Base-by-base conservation (phyloP, 768 basidiomycete species). In the Russula lepida region DNA sequence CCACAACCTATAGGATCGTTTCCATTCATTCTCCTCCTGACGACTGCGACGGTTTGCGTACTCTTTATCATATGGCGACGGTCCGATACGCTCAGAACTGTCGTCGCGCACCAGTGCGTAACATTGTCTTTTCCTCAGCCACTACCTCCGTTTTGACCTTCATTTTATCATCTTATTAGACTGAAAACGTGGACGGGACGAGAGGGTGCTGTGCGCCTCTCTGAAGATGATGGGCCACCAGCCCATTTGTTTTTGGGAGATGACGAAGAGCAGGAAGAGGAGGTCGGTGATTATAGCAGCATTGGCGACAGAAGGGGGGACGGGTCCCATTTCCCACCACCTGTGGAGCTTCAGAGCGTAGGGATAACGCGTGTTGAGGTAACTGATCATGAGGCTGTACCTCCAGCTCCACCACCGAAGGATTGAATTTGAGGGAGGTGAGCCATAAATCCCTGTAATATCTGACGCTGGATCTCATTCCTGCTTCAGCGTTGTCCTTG, bases 201-300 rank as follows among this genome's bases (percentile, higher is more conserved):
- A 17, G 81, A 83, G 62, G 85, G 85, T 8, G 75, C 70, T 6
- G 84, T 87, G 57, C 78, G 85, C 11, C 75, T 87, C 33, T 85
- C 84, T 54, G 79, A 81, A 68, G 85, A 87, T 64, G 84, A 86
- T 54, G 83, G 84, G 0, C 85, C 85, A 11, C 77, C 84, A 27
- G 79, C 84, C n/a, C 74, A 75, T 30, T 80, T 81, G 54, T 86
- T 86, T 61, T 64, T 87, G 58, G 77, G 73, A 43, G 80, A 81
- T 58, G 81, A 79, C n/a, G 58, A 80, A 6, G 79, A 77, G 27
- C 72, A 15, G 1, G 56, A 54, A 9, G 50, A 37, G 3, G 79
- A 80, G 54, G 78, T 78, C n/a, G 75, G 79, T 48, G 80, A 79
- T 44, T 79, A 70, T 23, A 63, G 33, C 2, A 52, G 78, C 19